Conservation (phyloP, 2,329 filamentous ascomycete genomes). For the Ramichloridium luteum region DNA sequence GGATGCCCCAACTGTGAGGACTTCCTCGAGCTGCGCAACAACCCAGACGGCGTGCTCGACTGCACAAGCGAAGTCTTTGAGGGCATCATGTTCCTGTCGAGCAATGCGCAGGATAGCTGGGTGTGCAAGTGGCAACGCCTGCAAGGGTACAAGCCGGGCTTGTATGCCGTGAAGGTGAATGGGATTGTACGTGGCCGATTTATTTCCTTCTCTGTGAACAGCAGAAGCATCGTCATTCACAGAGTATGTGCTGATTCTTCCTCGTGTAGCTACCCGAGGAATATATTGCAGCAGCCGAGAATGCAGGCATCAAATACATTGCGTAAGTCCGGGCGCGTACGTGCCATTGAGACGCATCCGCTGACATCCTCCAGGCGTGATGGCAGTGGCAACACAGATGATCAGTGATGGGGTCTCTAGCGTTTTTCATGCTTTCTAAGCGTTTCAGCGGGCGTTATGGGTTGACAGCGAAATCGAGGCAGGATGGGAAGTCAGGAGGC, state of each 20-base stretch:
- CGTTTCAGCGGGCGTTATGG: neutral
- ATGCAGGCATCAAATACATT: constrained; percentile 49
- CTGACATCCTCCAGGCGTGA: constrained; percentile 11
- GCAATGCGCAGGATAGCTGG: constrained; percentile 73
- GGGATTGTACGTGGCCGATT: constrained; percentile 46
- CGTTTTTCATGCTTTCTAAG: too few relatives aligned
- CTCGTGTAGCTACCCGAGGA: constrained; percentile 42
- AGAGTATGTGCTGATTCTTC: neutral
- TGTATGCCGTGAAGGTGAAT: constrained; percentile 91
- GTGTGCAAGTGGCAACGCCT: constrained; percentile 93
- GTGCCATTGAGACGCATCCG: neutral
- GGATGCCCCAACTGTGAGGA: constrained; percentile 97
- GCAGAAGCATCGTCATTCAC: neutral
- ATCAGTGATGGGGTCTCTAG: constrained; percentile 5
- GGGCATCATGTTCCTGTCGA: constrained; percentile 57
- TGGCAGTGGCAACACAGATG: constrained; percentile 11
- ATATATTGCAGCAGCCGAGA: constrained; percentile 43
- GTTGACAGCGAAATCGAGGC: too few relatives aligned
- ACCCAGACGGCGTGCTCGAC: constrained; percentile 66
- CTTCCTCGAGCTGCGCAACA: constrained; percentile 67
- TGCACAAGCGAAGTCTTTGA: constrained; percentile 96
- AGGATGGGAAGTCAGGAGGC: too few relatives aligned
- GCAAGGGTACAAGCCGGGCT: constrained; percentile 73
- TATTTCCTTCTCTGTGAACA: neutral
- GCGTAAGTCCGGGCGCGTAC: constrained; percentile 31